Conservation (phyloP, 1,284 basidiomycete species). For the Sporisorium reilianum region DNA sequence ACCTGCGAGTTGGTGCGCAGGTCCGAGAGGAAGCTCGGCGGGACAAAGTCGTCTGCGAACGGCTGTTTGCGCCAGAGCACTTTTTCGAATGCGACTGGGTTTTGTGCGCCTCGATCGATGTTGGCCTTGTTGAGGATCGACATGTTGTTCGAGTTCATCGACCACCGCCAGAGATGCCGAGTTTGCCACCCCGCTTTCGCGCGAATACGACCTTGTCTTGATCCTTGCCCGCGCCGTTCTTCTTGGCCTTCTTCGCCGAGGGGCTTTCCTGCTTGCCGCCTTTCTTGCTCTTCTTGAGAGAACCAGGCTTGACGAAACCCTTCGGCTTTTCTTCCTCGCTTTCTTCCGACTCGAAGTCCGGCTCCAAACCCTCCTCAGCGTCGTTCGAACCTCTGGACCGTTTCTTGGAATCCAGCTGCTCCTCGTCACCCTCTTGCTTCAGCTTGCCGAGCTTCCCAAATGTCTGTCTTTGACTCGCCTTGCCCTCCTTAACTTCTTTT, state of each 20-base stretch:
- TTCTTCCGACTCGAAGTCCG: conserved; percentile 20
- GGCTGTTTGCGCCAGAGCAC: conserved; percentile 84
- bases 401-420: conserved; percentile 16
- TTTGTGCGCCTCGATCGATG: neutral
- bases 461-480: conserved; percentile 13
- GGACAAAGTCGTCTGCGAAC: conserved; percentile 87
- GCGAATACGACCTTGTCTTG: conserved; percentile 46
- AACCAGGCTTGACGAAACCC: conserved; percentile 38
- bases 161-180: conserved; percentile 39
- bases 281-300: conserved; percentile 3
- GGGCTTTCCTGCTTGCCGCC: neutral
- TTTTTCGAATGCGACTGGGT: conserved; percentile 77
- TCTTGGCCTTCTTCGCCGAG: conserved; percentile 15
- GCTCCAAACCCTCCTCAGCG: conserved; percentile 8
- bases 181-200: conserved; percentile 37
- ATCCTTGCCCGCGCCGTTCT: conserved; percentile 16
- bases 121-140: neutral
- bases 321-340: conserved; percentile 6
- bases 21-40: conserved; percentile 81
- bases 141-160: conserved; percentile 4
- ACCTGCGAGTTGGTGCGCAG: conserved; percentile 70
- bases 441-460: conserved; percentile 30
- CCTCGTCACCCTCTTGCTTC: conserved; percentile 10
- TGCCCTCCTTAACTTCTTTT: neutral
- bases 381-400: neutral